Percentiles rank a stretch among this genome's conserved stretches.
These are phyloP conservation scores for Filobasidium wieringae DNA, from an alignment of 768 basidiomycete species.

Conservation along the genomic window DNA sequence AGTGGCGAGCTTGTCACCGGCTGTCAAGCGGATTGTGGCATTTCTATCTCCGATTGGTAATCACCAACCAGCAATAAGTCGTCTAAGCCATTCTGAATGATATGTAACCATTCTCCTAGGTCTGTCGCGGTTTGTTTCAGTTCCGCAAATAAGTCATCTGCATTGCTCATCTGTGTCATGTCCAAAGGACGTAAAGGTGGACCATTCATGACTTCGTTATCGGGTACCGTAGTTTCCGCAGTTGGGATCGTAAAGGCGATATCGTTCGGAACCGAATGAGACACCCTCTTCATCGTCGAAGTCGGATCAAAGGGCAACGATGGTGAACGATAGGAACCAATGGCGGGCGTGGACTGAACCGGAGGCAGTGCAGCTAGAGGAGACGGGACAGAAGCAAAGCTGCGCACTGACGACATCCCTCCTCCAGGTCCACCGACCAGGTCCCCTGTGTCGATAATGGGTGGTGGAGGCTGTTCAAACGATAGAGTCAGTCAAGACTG, in stretches of 20 bases:
- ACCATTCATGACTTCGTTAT: not conserved
- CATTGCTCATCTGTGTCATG: constrained; percentile 45
- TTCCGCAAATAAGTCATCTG: constrained; percentile 54
- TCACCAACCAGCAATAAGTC: constrained; percentile 44
- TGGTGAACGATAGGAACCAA: not conserved
- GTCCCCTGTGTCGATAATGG: constrained; percentile 27
- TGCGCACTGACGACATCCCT: constrained; percentile 17
- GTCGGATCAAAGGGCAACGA: not conserved
- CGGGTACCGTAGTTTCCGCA: not conserved
- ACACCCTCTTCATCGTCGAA: not conserved
- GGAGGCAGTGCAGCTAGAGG: constrained; percentile 17
- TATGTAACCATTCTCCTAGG: constrained; percentile 61
- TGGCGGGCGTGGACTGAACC: not conserved
- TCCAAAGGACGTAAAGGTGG: constrained; percentile 54
- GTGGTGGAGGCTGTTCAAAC: constrained; percentile 21
- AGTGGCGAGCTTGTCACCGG: too few species aligned
- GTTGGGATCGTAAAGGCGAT: constrained; percentile 2
- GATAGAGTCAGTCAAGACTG: too few species aligned
- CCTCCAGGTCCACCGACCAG: constrained; percentile 26
- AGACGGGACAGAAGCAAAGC: constrained; percentile 30
- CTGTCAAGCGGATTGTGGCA: too few species aligned
- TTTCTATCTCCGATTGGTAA: too few species aligned
- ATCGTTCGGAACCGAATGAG: not conserved
- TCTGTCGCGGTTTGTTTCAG: constrained; percentile 63
- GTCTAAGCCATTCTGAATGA: constrained; percentile 60